Conservation (phyloP, 257 asterid species). For the Solanum boliviense region DNA sequence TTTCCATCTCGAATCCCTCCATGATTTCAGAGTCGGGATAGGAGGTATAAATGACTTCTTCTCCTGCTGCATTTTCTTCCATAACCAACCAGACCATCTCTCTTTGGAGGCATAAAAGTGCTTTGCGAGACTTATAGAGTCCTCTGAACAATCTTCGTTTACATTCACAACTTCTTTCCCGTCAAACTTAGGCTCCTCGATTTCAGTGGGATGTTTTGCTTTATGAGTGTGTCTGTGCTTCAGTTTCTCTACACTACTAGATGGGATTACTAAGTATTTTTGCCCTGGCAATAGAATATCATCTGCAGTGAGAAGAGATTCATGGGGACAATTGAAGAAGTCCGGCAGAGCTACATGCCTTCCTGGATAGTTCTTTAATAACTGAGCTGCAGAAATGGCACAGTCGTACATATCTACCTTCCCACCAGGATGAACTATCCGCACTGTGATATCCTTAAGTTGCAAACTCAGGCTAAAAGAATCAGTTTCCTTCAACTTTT, state of each 20-base stretch:
- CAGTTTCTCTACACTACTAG: constrained; percentile 33
- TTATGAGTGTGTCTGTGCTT: constrained; percentile 25
- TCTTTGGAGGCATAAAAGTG: constrained; percentile 34
- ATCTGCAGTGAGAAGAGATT: constrained; percentile 36
- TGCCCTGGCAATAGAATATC: constrained; percentile 45
- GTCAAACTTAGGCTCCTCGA: constrained; percentile 18
- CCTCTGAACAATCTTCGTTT: constrained; percentile 22
- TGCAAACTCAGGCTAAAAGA: constrained; percentile 23
- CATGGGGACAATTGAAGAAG: constrained; percentile 43
- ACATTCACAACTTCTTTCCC: constrained; percentile 22
- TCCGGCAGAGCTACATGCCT: constrained; percentile 45
- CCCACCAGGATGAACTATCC: constrained; percentile 59
- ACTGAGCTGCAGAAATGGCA: constrained; percentile 38
- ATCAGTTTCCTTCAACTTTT: constrained; percentile 3
- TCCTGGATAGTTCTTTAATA: constrained; percentile 53
- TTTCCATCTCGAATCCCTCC: constrained; percentile 55
- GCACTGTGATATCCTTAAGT: constrained; percentile 22
- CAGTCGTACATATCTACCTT: constrained; percentile 34
- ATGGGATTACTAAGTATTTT: constrained; percentile 45
- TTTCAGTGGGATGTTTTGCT: not conserved
- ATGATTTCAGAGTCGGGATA: constrained; percentile 32
- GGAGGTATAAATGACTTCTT: constrained; percentile 55
- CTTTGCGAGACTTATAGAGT: constrained; percentile 33
- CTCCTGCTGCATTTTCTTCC: constrained; percentile 15
- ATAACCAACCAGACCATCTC: constrained; percentile 11